Evolutionary conservation across 2,329 filamentous ascomycete genomes (phyloP).

Genomic region (Colletotrichum spaethianum): DNA sequence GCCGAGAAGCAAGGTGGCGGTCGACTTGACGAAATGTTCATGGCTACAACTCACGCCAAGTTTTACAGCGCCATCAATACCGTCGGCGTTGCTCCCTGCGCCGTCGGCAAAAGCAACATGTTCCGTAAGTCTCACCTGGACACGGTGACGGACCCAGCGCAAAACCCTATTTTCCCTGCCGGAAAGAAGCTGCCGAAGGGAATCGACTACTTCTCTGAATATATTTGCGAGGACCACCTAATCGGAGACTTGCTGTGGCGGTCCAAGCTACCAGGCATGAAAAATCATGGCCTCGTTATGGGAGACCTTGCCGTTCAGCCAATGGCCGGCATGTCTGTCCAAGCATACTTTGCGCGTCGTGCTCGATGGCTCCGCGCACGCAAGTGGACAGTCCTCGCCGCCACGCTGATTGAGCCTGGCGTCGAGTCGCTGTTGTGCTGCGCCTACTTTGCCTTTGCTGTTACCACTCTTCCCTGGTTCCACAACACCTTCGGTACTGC

Average conservation of each 20-base stretch:
- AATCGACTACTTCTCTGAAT: conserved; percentile 93
- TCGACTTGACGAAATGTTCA: conserved; percentile 92
- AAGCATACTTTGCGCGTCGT: conserved; percentile 83
- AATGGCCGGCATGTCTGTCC: conserved; percentile 83
- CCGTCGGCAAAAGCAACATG: conserved; percentile 98
- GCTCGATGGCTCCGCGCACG: conserved; percentile 93
- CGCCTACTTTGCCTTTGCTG: conserved; percentile 82
- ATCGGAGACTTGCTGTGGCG: conserved; percentile 95
- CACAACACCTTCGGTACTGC: conserved; percentile 65
- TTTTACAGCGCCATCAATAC: conserved; percentile 99
- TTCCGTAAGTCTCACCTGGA: conserved; percentile 94
- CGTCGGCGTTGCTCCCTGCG: conserved; percentile 90
- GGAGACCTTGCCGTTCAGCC: conserved; percentile 94
- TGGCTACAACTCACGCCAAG: conserved; percentile 94
- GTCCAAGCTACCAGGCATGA: conserved; percentile 72
- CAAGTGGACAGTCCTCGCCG: conserved; percentile 92
- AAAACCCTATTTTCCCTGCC: conserved; percentile 59
- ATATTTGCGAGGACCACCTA: conserved; percentile 97
- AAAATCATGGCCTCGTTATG: conserved; percentile 86
- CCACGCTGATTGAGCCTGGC: conserved; percentile 92
- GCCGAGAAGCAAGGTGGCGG: conserved; percentile 74
- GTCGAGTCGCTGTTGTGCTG: conserved; percentile 91
- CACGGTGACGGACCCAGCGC: conserved; percentile 71
- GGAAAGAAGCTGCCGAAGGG: conserved; percentile 69
- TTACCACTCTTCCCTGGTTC: conserved; percentile 81